Conservation (phyloP, 768 basidiomycete genomes). For the Phaeolepiota aurea region DNA sequence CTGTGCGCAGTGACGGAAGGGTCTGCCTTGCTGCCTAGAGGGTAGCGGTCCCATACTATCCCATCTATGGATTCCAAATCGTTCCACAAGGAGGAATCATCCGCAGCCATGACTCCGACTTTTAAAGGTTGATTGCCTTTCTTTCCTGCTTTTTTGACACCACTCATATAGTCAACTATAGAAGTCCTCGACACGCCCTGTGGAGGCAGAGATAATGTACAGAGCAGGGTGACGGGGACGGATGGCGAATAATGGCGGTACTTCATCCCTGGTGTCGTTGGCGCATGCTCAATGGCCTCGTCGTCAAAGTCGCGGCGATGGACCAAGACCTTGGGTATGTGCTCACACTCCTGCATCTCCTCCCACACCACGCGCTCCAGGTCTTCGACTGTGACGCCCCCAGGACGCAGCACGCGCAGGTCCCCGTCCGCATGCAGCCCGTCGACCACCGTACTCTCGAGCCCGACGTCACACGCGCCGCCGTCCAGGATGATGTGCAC, state of each 20-base stretch:
- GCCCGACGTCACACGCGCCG: constrained; percentile 81
- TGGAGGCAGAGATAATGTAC: constrained; percentile 39
- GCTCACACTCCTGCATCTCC: constrained; percentile 20
- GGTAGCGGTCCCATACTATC: constrained; percentile 49
- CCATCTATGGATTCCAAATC: constrained; percentile 19
- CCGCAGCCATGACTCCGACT: constrained; percentile 63
- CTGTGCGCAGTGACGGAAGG: constrained; percentile 68
- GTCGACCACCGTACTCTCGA: constrained; percentile 95
- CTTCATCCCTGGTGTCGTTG: constrained; percentile 98
- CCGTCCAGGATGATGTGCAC: constrained; percentile 82
- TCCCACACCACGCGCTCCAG: constrained; percentile 53
- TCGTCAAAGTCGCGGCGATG: constrained; percentile 74
- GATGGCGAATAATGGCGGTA: constrained; percentile 95
- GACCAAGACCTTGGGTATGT: constrained; percentile 59
- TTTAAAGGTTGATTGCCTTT: constrained; percentile 25
- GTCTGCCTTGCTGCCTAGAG: constrained; percentile 41
- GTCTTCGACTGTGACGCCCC: constrained; percentile 88
- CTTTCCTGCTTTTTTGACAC: constrained; percentile 17
- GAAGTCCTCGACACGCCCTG: constrained; percentile 18
- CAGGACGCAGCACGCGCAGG: constrained; percentile 81
- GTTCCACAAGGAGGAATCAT: constrained; percentile 42
- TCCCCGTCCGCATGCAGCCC: constrained; percentile 69
- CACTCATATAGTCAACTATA: constrained; percentile 29
- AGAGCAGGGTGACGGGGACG: constrained; percentile 74
- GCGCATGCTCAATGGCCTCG: constrained; percentile 60